Percentiles rank a stretch among this genome's conserved stretches.
Evolutionary conservation across 1,284 basidiomycete genomes (phyloP).

Genomic region (Earliella scabrosa): DNA sequence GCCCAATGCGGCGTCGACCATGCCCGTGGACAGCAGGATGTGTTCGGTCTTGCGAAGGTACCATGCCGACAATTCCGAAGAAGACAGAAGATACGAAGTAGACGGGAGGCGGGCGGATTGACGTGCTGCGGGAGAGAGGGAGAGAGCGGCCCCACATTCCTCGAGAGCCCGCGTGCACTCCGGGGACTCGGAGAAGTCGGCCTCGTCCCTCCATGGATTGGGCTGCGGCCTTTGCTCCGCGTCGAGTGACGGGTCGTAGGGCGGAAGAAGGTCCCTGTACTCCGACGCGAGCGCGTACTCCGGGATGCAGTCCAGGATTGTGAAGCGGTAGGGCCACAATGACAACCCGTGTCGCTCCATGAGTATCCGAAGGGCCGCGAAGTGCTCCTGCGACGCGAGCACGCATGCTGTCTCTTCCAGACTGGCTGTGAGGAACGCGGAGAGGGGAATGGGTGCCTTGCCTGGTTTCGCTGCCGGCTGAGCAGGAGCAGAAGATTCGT

Average conservation of each 20-base stretch:
- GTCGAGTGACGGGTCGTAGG: constrained; percentile 51
- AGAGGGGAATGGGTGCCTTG: constrained; percentile 55
- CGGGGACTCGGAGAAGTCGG: constrained; percentile 60
- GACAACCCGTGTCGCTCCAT: constrained; percentile 55
- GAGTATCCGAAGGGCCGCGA: constrained; percentile 62
- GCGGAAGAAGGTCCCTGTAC: constrained; percentile 68
- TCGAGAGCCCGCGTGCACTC: constrained; percentile 47
- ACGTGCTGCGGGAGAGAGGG: constrained; percentile 10
- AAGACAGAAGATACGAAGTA: constrained; percentile 26
- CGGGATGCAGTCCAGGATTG: constrained; percentile 76
- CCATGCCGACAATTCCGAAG: constrained; percentile 66
- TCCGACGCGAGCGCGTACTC: constrained; percentile 68
- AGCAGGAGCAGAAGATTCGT: constrained; percentile 38
- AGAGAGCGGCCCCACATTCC: constrained; percentile 22
- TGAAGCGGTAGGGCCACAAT: constrained; percentile 74
- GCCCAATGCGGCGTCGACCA: constrained; percentile 79
- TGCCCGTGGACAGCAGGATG: constrained; percentile 70
- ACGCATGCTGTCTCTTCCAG: constrained; percentile 63
- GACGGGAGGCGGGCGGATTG: not conserved
- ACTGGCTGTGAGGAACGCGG: constrained; percentile 65
- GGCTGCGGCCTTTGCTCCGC: constrained; percentile 43
- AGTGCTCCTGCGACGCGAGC: constrained; percentile 66
- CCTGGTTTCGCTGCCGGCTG: constrained; percentile 23
- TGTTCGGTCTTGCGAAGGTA: constrained; percentile 68
- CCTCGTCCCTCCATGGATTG: constrained; percentile 50